Percentiles rank a stretch among this genome's conserved stretches.
Evolutionary conservation across 2,329 filamentous ascomycete genomes (phyloP).

Genomic region (Fusarium chlamydosporum): DNA sequence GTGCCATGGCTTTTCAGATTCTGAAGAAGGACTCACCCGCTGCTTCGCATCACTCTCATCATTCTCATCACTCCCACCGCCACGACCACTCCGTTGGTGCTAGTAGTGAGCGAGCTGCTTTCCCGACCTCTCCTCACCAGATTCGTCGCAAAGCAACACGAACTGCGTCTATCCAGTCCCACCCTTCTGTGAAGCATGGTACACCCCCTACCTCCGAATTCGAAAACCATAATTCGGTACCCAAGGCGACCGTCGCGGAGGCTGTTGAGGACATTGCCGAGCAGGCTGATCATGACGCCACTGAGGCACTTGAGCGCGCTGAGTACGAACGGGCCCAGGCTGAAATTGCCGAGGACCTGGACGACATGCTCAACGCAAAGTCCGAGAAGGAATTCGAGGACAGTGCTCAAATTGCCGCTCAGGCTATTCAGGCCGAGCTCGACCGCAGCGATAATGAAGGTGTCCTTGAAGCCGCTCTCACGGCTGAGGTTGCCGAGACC

Average conservation of each 20-base stretch:
- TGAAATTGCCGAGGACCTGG: slow-evolving; percentile 62
- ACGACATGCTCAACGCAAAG: slow-evolving; percentile 65
- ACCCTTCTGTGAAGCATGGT: slow-evolving; percentile 49
- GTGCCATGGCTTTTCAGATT: slow-evolving; percentile 61
- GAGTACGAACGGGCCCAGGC: slow-evolving; percentile 65
- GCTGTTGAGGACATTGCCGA: slow-evolving; percentile 75
- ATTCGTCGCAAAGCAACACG: slow-evolving; percentile 57
- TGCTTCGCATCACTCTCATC: slow-evolving; percentile 57
- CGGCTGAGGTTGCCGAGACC: slow-evolving; percentile 58
- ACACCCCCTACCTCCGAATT: slow-evolving; percentile 54
- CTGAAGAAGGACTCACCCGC: slow-evolving; percentile 66
- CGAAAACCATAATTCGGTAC: slow-evolving; percentile 55
- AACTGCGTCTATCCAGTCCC: slow-evolving; percentile 53
- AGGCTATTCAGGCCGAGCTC: slow-evolving; percentile 67
- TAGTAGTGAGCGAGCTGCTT: slow-evolving; percentile 60
- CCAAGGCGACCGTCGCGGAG: slow-evolving; percentile 78
- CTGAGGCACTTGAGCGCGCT: slow-evolving; percentile 73
- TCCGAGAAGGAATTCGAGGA: slow-evolving; percentile 69
- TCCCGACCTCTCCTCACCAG: slow-evolving; percentile 61
- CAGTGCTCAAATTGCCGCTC: slow-evolving; percentile 62
- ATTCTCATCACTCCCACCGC: slow-evolving; percentile 55
- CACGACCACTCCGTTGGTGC: slow-evolving; percentile 57
- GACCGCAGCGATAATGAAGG: slow-evolving; percentile 67
- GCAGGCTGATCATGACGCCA: slow-evolving; percentile 67
- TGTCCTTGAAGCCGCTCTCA: slow-evolving; percentile 65